Conservation (phyloP, 352 stramenopile species). For the Globisporangium yorkense region DNA sequence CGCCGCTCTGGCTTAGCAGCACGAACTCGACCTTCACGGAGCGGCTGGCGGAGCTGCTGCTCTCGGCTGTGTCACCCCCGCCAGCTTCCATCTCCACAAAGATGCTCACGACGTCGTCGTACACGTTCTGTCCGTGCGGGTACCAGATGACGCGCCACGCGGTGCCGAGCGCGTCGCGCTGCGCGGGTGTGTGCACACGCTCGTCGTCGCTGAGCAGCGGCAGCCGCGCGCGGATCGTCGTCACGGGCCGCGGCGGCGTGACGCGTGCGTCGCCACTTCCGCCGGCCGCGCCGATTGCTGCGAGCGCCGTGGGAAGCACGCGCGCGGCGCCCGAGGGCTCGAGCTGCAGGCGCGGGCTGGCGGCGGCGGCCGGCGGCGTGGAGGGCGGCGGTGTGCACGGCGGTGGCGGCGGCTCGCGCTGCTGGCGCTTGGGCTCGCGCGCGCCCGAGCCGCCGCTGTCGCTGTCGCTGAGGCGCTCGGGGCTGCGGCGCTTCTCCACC, state of each 20-base stretch:
- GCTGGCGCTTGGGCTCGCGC: background rate
- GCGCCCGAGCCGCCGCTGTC: background rate
- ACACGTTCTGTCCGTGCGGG: conserved; percentile 33
- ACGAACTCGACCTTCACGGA: conserved; percentile 34
- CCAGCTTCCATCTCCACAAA: conserved; percentile 48
- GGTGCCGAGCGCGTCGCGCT: conserved; percentile 31
- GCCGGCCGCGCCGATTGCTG: background rate
- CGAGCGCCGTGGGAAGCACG: conserved; percentile 9
- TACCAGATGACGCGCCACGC: conserved; percentile 68
- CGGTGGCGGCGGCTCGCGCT: background rate
- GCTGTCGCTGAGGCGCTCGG: background rate
- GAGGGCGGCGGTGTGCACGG: background rate
- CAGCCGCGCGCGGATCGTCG: conserved; percentile 33
- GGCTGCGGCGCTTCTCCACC: conserved; percentile 2
- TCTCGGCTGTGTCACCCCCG: conserved; percentile 2
- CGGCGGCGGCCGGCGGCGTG: background rate
- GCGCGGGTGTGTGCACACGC: conserved; percentile 20
- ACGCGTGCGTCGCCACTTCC: background rate
- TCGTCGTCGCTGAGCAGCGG: conserved; percentile 34
- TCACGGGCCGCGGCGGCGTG: conserved; percentile 1
- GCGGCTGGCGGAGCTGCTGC: background rate
- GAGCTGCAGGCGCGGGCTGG: conserved; percentile 10
- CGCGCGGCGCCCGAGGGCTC: conserved; percentile 18
- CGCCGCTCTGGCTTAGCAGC: conserved; percentile 30
- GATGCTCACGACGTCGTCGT: conserved; percentile 44